phyloP scores from a whole-genome alignment of 257 asterid species.

The Solanum piurae region DNA sequence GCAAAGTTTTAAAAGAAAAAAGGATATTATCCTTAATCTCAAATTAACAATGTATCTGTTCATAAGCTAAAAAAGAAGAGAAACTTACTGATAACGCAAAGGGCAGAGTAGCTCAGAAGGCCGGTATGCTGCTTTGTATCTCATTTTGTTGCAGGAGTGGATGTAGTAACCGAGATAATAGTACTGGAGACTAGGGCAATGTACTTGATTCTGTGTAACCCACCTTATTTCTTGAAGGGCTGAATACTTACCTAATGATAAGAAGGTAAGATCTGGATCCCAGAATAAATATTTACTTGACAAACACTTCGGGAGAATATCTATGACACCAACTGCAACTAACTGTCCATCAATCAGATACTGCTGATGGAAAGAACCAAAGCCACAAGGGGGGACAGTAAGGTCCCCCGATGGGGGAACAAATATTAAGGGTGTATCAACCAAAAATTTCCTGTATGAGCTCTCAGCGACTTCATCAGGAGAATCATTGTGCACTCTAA shows the following conservation, averaged over 20 bases:
- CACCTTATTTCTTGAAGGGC: slow-evolving; percentile 85
- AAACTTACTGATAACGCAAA: slow-evolving; percentile 77
- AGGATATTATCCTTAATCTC: background rate
- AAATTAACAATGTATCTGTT: background rate
- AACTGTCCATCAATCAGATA: slow-evolving; percentile 78
- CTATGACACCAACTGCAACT: slow-evolving; percentile 92
- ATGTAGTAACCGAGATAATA: slow-evolving; percentile 97
- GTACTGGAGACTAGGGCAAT: slow-evolving; percentile 80
- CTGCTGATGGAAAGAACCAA: slow-evolving; percentile 99
- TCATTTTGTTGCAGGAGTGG: slow-evolving; percentile 95
- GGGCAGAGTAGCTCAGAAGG: slow-evolving; percentile 99
- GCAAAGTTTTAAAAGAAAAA: background rate
- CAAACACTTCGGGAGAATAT: slow-evolving; percentile 85
- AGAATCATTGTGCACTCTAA: slow-evolving; percentile 78
- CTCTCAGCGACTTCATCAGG: slow-evolving; percentile 69
- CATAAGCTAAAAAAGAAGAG: slow-evolving; percentile 1
- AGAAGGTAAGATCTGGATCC: slow-evolving; percentile 88
- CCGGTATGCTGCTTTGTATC: slow-evolving; percentile 85
- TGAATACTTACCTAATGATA: slow-evolving; percentile 88
- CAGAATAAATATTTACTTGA: slow-evolving; percentile 97
- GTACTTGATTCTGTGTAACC: slow-evolving; percentile 57
- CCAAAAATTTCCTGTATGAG: slow-evolving; percentile 78
- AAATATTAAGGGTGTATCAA: slow-evolving; percentile 72
- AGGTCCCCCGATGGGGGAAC: slow-evolving; percentile 46
- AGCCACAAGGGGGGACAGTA: slow-evolving; percentile 74